phyloP scores from a whole-genome alignment of 805 yeast genomes.

The Starmera dryadoides region DNA sequence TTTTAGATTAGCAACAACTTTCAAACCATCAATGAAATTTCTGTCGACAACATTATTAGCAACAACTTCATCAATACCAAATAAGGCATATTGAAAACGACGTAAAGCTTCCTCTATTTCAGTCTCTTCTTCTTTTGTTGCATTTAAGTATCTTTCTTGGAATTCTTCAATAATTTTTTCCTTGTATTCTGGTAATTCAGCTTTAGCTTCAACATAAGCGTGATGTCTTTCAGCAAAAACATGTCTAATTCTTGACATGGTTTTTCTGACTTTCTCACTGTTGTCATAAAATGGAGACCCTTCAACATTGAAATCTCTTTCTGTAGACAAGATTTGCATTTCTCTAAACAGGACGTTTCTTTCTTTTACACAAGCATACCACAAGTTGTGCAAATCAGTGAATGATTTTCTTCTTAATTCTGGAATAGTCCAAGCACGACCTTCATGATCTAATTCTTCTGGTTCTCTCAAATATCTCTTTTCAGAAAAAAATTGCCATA shows the following conservation, averaged over 20 bases:
- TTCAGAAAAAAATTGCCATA: slow-evolving; percentile 85
- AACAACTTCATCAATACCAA: slow-evolving; percentile 70
- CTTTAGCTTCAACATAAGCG: slow-evolving; percentile 54
- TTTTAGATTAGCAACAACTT: slow-evolving; percentile 64
- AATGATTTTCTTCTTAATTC: slow-evolving; percentile 88
- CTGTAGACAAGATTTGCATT: slow-evolving; percentile 45
- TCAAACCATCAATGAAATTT: slow-evolving; percentile 58
- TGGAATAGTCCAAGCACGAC: slow-evolving; percentile 81
- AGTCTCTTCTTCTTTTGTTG: slow-evolving; percentile 45
- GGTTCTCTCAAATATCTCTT: slow-evolving; percentile 53
- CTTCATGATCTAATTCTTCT: slow-evolving; percentile 43
- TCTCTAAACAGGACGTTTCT: slow-evolving; percentile 77
- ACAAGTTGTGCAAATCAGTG: slow-evolving; percentile 83
- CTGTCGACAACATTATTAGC: slow-evolving; percentile 53
- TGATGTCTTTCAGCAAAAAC: slow-evolving; percentile 82
- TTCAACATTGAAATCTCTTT: slow-evolving; percentile 25
- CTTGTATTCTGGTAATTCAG: slow-evolving; percentile 36
- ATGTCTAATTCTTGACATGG: slow-evolving; percentile 79
- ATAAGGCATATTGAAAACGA: slow-evolving; percentile 75
- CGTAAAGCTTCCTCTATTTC: slow-evolving; percentile 63
- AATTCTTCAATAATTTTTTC: slow-evolving; percentile 49
- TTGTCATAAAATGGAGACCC: slow-evolving; percentile 20
- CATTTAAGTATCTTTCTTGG: slow-evolving; percentile 45
- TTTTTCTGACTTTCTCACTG: slow-evolving; percentile 40
- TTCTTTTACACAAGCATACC: slow-evolving; percentile 85